phyloP scores from a whole-genome alignment of 768 basidiomycete species.

The Mycena floridula region DNA sequence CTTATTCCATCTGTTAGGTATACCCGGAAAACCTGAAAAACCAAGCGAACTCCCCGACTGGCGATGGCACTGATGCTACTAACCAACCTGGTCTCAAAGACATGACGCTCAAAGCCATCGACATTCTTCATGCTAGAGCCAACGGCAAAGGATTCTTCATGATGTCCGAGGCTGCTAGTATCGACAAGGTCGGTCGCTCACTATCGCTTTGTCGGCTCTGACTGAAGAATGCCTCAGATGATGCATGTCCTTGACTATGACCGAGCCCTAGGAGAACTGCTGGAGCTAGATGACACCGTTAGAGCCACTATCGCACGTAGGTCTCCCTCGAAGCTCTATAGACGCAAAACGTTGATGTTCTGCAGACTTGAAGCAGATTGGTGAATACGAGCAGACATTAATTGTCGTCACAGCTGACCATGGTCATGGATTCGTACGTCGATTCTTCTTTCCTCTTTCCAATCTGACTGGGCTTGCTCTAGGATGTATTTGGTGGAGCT shows the following conservation, averaged over 20 bases:
- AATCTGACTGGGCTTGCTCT: background rate
- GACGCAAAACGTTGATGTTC: background rate
- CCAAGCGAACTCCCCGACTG: constrained; percentile 32
- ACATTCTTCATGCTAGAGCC: constrained; percentile 32
- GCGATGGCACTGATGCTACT: constrained; percentile 34
- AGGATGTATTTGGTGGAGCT: constrained; percentile 39
- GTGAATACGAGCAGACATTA: constrained; percentile 34
- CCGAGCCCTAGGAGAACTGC: constrained; percentile 37
- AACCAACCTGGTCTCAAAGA: constrained; percentile 44
- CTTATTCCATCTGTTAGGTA: too few relatives aligned
- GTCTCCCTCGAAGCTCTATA: constrained; percentile 6
- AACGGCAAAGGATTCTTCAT: constrained; percentile 37
- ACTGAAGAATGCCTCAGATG: too few relatives aligned
- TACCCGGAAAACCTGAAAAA: constrained; percentile 29
- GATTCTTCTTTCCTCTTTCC: too few relatives aligned
- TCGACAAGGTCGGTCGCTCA: constrained; percentile 27
- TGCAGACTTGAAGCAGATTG: constrained; percentile 35
- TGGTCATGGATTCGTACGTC: constrained; percentile 37
- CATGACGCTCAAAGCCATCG: constrained; percentile 42
- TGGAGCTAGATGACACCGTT: constrained; percentile 40
- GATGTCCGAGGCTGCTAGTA: constrained; percentile 43
- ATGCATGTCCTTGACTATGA: constrained; percentile 44
- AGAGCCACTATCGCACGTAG: constrained; percentile 33
- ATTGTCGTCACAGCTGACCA: constrained; percentile 42
- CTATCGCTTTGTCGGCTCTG: too few relatives aligned